Evolutionary conservation across 148 eudicot species (phyloP), one percentile per base, ranked within the genome.

Genomic region (Chenopodium quinoa): DNA sequence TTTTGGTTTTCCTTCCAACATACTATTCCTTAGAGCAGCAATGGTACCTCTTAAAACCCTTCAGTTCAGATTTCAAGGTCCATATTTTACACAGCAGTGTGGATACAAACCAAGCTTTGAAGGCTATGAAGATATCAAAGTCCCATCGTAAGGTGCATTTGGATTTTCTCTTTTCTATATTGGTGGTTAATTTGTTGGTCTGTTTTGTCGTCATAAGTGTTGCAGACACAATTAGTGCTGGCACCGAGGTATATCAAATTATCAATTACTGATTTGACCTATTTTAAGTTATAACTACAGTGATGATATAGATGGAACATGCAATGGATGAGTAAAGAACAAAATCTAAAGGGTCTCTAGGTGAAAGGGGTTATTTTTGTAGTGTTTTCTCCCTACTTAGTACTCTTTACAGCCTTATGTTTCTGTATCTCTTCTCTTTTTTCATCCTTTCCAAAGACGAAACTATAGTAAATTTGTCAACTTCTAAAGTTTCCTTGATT

Each of bases 61-160:
- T 88, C 58, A 76, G 83, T 79, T 79, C 89, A 31, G 73, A 37
- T 54, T 95, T 95, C 83, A 95, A 93, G 77, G 88, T 93, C 82
- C 97, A 95, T 86, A 95, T 95, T 78, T 84, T 95, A 75, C 99
- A 95, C 85, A 83, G 97, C 81, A 92, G 97, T 85, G 87, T 95
- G 70, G 99, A 95, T 73, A 93, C 92, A 29, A 92, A 90, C 69
- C 93, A 92, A 86, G 99, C 99, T 81, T 88, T 95, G 67, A 84
- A 76, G 86, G 91, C 99, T 56, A 93, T 95, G 99, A 89, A 84
- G 85, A 93, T 95, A 78, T 93, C 87, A 74, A 91, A 86, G 86
- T 91, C 95, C 75, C 97, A 87, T 85, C 91, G 99, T 63, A 95
- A 95, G 94, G 99, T 93, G 78, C 89, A 23, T 82, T 76, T 66